Percentiles rank a stretch among this genome's conserved stretches.
Conservation (phyloP, 305 asterid species). For the Fraxinus angustifolia region DNA sequence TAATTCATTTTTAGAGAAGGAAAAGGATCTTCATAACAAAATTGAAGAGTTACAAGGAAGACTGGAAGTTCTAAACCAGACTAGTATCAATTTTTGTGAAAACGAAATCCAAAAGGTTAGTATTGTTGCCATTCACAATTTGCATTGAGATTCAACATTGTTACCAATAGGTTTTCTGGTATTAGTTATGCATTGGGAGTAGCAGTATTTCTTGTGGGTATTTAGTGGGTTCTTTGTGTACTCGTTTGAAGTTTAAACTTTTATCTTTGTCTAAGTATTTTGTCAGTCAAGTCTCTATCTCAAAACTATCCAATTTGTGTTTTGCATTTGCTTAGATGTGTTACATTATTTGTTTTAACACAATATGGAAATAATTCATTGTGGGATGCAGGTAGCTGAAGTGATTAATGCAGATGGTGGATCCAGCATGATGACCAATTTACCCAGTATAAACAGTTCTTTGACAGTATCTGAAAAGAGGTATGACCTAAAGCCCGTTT, state of each 20-base stretch:
- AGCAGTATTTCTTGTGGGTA: background rate
- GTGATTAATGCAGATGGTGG: constrained; percentile 22
- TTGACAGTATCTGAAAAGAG: constrained; percentile 22
- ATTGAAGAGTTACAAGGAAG: constrained; percentile 61
- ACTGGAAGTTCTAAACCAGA: constrained; percentile 44
- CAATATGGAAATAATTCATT: constrained; percentile 14
- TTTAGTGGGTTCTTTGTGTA: background rate
- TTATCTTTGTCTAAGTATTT: background rate
- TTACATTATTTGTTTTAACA: background rate
- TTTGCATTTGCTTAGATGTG: background rate
- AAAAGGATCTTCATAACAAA: constrained; percentile 60
- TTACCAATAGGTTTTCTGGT: background rate
- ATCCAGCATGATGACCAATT: background rate
- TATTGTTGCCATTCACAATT: constrained; percentile 5
- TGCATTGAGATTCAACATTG: background rate
- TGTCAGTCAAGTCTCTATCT: background rate
- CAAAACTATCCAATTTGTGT: background rate
- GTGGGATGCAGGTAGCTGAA: constrained; percentile 40
- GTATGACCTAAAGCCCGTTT: constrained; percentile 6
- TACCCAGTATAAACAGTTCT: constrained; percentile 14
- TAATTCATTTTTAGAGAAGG: constrained; percentile 65
- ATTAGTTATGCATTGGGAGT: constrained; percentile 4
- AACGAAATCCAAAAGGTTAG: constrained; percentile 49
- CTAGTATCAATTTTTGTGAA: constrained; percentile 33
- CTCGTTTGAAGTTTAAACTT: background rate